Conservation (phyloP, 371 early-diverging fungal species). For the Haplosporangium sp. region DNA sequence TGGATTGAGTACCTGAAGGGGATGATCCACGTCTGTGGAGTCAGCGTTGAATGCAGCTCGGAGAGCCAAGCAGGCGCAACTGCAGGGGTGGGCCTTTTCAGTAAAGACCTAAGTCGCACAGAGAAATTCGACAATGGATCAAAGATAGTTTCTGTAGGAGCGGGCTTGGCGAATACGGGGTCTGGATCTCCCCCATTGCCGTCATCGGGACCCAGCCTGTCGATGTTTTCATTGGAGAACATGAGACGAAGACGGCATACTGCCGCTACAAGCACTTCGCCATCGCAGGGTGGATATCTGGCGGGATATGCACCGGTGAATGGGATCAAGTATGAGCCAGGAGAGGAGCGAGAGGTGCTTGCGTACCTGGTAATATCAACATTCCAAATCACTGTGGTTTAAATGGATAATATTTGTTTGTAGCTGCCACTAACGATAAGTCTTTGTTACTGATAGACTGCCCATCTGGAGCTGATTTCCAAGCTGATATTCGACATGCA, state of each 20-base stretch:
- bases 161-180: conserved; percentile 7
- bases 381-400: no score
- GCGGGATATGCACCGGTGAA: not conserved
- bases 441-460: conserved; percentile 23
- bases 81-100: not conserved
- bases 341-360: conserved; percentile 39
- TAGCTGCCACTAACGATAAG: not conserved
- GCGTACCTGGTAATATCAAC: conserved; percentile 33
- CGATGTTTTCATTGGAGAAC: conserved; percentile 40
- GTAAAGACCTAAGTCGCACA: not conserved
- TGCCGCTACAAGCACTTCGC: not conserved
- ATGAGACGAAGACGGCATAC: conserved; percentile 27
- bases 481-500: conserved; percentile 44
- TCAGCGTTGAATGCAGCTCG: not conserved
- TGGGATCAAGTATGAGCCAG: conserved; percentile 37
- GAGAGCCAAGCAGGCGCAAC: not conserved
- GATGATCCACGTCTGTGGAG: conserved; percentile 38
- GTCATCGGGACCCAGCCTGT: conserved; percentile 8
- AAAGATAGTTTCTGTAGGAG: conserved; percentile 8
- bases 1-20: conserved; percentile 47
- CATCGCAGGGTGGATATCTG: not conserved
- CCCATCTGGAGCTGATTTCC: conserved; percentile 39
- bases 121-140: not conserved
- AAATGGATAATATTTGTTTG: not conserved
- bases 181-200: not conserved